A percentile compares a stretch with the other conserved stretches of the same genome.
These are phyloP conservation scores for Syzygium syzygioides DNA, from an alignment of 441 rosid species.

Conservation along the genomic window DNA sequence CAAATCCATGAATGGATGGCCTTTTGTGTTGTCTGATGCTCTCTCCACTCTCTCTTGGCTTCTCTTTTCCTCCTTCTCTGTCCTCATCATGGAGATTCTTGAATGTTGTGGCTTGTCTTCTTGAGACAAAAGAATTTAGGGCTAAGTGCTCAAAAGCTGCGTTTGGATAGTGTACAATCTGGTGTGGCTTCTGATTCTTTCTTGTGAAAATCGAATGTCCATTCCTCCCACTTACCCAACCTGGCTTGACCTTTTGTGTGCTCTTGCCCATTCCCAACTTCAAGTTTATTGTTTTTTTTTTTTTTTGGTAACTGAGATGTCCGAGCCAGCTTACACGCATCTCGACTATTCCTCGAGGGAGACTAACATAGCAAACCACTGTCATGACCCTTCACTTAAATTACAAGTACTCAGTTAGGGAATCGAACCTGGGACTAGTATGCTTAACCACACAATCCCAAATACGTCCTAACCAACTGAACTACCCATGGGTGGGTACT, in stretches of 20 bases:
- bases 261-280: background rate
- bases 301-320: too few species aligned
- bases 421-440: too few species aligned
- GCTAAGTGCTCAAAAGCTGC: background rate
- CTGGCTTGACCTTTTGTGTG: background rate
- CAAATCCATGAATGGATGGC: background rate
- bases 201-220: background rate
- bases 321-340: too few species aligned
- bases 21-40: background rate
- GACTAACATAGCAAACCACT: too few species aligned
- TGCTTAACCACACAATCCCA: too few species aligned
- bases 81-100: background rate
- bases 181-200: background rate
- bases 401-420: too few species aligned
- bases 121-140: background rate
- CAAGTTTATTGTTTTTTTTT: background rate
- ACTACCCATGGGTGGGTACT: background rate
- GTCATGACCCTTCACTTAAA: too few species aligned
- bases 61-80: background rate
- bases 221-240: background rate
- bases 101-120: background rate
- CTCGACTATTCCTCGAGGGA: too few species aligned
- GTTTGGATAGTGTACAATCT: background rate
- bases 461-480: too few species aligned
- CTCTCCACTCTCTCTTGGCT: background rate